A percentile compares a stretch with the other conserved stretches of the same genome.
Conservation (phyloP, 169 alveolate species). For the Plasmodium gaboni region DNA sequence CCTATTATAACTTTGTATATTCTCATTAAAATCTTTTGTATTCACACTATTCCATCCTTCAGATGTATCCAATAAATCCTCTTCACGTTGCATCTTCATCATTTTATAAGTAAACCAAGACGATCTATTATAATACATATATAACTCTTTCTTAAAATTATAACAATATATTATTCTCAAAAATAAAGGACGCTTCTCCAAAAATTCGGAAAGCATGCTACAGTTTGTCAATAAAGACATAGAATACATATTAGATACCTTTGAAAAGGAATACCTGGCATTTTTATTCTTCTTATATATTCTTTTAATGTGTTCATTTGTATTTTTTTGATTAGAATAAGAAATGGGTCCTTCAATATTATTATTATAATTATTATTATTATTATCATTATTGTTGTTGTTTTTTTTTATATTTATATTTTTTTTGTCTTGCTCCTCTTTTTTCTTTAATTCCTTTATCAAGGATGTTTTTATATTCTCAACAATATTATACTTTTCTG, state of each 20-base stretch:
- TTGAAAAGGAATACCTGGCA: constrained; percentile 4
- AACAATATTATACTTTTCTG: constrained; percentile 38
- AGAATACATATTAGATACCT: neutral
- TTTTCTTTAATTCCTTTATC: neutral
- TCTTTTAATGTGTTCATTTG: constrained; percentile 11
- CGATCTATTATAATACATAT: neutral
- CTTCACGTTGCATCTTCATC: no score
- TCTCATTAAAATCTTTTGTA: no score
- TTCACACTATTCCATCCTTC: no score
- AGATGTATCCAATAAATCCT: no score
- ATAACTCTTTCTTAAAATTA: constrained; percentile 9
- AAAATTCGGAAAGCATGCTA: constrained; percentile 1
- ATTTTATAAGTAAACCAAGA: no score
- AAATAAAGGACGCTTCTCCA: neutral
- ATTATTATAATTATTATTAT: neutral
- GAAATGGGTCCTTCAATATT: no score
- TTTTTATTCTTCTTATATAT: constrained; percentile 38
- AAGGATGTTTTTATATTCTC: neutral
- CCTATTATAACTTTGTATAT: no score
- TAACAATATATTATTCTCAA: constrained; percentile 19
- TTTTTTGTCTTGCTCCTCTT: neutral
- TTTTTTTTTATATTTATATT: no score
- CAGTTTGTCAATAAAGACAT: constrained; percentile 23
- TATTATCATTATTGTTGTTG: neutral
- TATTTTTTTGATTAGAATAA: no score